phyloP scores from a whole-genome alignment of 805 yeast species.

The Kluyveromyces nonfermentans region DNA sequence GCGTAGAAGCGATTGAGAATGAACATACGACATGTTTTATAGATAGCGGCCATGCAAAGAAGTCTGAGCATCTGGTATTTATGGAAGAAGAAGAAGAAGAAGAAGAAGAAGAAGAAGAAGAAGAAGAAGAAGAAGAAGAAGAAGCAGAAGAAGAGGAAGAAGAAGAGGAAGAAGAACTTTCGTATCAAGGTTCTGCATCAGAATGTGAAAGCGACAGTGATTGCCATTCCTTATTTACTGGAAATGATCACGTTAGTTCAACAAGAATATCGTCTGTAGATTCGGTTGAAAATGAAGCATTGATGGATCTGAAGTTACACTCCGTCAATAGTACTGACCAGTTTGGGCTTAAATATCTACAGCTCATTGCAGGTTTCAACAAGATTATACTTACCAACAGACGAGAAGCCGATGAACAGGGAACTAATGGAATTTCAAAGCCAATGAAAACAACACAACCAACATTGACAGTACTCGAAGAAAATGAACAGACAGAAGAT shows the following conservation, averaged over 20 bases:
- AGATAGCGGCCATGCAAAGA: neutral
- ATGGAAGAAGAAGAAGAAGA: neutral
- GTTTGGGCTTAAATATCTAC: slow-evolving; percentile 11
- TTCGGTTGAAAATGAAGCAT: neutral
- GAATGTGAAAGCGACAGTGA: neutral
- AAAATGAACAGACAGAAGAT: neutral
- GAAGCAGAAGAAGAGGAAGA: no score
- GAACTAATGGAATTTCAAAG: no score
- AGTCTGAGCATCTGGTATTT: neutral
- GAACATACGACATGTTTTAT: neutral
- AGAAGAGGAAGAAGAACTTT: neutral
- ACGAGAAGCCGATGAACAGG: neutral
- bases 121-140: neutral
- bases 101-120: neutral
- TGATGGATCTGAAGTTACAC: neutral
- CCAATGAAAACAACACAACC: neutral
- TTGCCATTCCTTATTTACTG: neutral
- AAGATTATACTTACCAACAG: slow-evolving; percentile 3
- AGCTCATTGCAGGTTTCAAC: slow-evolving; percentile 15
- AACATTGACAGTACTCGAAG: neutral
- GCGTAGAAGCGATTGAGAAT: neutral
- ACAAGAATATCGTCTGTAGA: neutral
- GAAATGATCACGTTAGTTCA: neutral
- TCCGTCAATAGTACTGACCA: neutral
- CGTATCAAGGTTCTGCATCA: no score